Base-by-base conservation (phyloP, 176 grass and related monocot genomes). In the Elaeis guineensis region DNA sequence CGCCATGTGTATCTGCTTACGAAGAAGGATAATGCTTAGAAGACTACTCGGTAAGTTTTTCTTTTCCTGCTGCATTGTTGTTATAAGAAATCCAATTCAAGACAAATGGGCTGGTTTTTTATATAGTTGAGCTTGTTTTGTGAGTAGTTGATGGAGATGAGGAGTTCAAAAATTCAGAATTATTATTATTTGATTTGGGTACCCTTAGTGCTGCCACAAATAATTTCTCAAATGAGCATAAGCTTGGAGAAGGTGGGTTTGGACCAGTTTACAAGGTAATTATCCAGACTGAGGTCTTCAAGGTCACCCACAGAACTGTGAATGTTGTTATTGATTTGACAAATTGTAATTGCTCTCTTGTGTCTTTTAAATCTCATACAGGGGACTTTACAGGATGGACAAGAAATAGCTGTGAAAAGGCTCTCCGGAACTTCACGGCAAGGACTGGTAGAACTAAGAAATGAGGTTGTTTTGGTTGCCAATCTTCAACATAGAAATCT, bases 401-500 rank as follows among this genome's bases (percentile, higher is more conserved):
- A 30, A 30, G 28, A 30, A 30, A 30, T 30, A 30, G 28, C 86
- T 5, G 86, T 89, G 57, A 89, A 89, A 52, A 81, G 86, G n/a
- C 3, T 85, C 1, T 78, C 81, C 2, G 7, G 11, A 17, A 69
- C 55, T 15, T 89, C 86, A 0, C 29, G 49, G 22, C 81, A 89
- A 62, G 86, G 81, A 5, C 51, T 53, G 0, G 11, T 57, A 22
- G 65, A 90, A 25, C 58, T 85, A 22, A 84, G 32, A 76, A 90
- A 79, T 48, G 78, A 85, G 75, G 63, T 85, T 0, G 50, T 65
- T 18, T 25, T 90, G 1, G 48, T 85, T 1, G 86, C 67, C 3
- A 90, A 79, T 71, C 86, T 85, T 17, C 78, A 85, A 52, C 82
- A 90, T 50, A 82, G 48, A 62, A 85, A 90, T 17, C 51, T 90